Percentiles rank a stretch among this genome's conserved stretches.
Evolutionary conservation across 345 rosid genomes (phyloP).

Genomic region (Pistacia vera): DNA sequence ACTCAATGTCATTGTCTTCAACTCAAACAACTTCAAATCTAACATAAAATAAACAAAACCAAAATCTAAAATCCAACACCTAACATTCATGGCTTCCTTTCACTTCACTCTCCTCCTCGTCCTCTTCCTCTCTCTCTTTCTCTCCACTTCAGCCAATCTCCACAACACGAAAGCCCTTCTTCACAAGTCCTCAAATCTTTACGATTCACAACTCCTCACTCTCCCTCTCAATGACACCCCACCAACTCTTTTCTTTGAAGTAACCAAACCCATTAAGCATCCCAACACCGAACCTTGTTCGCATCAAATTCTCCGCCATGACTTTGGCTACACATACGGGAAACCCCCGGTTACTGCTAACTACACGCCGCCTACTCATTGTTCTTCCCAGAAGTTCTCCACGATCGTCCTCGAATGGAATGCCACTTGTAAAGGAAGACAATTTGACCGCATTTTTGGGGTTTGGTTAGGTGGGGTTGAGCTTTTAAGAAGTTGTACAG

Average conservation of each 20-base stretch:
- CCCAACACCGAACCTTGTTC: conserved; percentile 53
- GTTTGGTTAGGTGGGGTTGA: conserved; percentile 86
- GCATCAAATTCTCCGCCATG: conserved; percentile 59
- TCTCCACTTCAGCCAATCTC: conserved; percentile 44
- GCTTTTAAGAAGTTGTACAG: conserved; percentile 95
- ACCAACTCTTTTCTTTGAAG: conserved; percentile 78
- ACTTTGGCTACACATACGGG: conserved; percentile 68
- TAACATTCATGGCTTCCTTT: conserved; percentile 48
- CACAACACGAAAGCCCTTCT: conserved; percentile 41
- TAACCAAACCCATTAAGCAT: conserved; percentile 53
- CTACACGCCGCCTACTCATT: conserved; percentile 65
- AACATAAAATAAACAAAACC: background rate
- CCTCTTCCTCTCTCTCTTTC: conserved; percentile 22
- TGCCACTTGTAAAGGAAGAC: conserved; percentile 77
- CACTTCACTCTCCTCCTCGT: conserved; percentile 25
- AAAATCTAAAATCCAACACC: background rate
- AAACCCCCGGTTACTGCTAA: conserved; percentile 70
- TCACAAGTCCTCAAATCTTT: conserved; percentile 23
- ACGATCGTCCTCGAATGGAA: conserved; percentile 78
- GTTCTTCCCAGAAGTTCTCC: conserved; percentile 55
- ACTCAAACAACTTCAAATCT: no score
- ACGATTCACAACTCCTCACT: conserved; percentile 27
- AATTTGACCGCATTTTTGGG: conserved; percentile 86
- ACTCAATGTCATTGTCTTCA: no score
- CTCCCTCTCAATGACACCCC: conserved; percentile 23